Evolutionary conservation across 768 basidiomycete species (phyloP), one percentile per base, ranked within the genome.

Genomic region (Boletellus ananas): DNA sequence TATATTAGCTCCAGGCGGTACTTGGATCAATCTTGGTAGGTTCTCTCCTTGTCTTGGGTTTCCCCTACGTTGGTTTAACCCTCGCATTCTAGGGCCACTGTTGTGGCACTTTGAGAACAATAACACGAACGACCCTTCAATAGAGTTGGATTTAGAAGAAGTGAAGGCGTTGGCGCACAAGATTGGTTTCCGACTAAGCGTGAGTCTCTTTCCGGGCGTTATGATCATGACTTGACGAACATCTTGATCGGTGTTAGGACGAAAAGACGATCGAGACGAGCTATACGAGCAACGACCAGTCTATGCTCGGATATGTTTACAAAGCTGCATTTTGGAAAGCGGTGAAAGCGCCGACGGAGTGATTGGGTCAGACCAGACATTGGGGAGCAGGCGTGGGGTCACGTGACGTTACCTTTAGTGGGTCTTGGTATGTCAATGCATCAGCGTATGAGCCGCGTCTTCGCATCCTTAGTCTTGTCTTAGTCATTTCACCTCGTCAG

Each of bases 71-170:
- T 29, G 13, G 21, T 23, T 25, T 34, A 6, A n/a, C 0, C 11
- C 5, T 18, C 16, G 6, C 33, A 13, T 37, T 42, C 45, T 38
- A 86, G 94, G 94, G 3, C 95, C 95, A 0, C 71, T 95, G 1
- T 70, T 97, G n/a, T 98, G 95, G 94, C 95, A 98, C 65, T 97
- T 85, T 68, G 94, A 97, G 62, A 94, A 95, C 68, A 93, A 90
- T 62, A 76, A 66, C 47, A 80, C 82, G 36, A 81, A 83, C 55
- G 91, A 95, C 55, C 77, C 83, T 0, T 92, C 90, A 1, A 77
- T 98, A 33, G 94, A 97, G 68, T 75, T 97, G 16, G 86, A 85
- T 59, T 70, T 97, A n/a, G 88, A 90, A 51, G 94, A 97, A 62
- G 78, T 96, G 34, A 95, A 93, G 63, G 67, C 68, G 0, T 76